Base-by-base conservation (phyloP, 164 flowering plant species). In the Liriodendron chinense region DNA sequence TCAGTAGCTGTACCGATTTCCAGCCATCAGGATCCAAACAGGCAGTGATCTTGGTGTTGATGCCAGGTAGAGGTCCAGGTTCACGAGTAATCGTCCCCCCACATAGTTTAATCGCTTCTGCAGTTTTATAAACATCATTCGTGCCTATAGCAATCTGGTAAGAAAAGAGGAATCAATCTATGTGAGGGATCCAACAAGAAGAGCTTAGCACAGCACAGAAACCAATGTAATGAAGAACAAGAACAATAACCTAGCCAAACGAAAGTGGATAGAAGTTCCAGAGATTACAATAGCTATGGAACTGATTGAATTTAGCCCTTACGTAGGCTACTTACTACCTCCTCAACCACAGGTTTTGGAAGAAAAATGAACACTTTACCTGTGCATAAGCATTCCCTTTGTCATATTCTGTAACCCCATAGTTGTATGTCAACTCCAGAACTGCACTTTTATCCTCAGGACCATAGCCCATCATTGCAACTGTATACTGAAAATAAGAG, bases 11-110 rank as follows among this genome's bases (percentile, higher is more conserved):
- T 92, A 96, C 98, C 89, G 97, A 23, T 80, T 96, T 94, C 98
- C 98, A 96, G 71, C 98, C 98, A 87, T 96, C 99, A 72, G 97
- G 99, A 85, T 96, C 99, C 84, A 96, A 76, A 86, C 99, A 96
- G 56, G 98, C 98, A 72, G 95, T 94, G 47, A 96, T 94, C 83
- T 96, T 94, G 71, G 98, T 94, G 86, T 74, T 89, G 80, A 96
- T 91, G 56, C 99, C 99, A 78, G 99, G 99, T 74, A 96, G 78
- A 22, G 99, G 99, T 65, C 99, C 99, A 74, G 99, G 92, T 85
- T 96, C 98, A 64, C 98, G 90, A 8, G 94, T 91, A 77, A 96
- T 83, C 80, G 85, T 89, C 49, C 99, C 99, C 53, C 97, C 97
- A 82, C 57, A 74, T 18, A 90, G 90, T 82, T 89, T 96, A 47